Evolutionary conservation across 768 basidiomycete species (phyloP).

Genomic region (Scleroderma bovista): DNA sequence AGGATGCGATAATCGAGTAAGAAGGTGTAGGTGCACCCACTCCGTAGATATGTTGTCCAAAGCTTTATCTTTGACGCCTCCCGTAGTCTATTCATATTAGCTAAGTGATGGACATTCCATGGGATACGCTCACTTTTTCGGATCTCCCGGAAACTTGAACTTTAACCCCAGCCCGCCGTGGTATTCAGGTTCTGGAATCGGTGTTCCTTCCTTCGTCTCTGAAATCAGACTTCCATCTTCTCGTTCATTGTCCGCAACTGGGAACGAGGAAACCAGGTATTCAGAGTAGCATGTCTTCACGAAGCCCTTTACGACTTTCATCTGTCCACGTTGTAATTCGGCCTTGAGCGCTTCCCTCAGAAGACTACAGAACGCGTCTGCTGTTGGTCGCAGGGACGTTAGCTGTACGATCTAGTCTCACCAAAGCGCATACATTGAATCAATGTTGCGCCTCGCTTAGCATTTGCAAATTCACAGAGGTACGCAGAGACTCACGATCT

Average conservation of each 20-base stretch:
- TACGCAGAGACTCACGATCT: slow-evolving; percentile 56
- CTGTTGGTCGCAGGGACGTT: slow-evolving; percentile 88
- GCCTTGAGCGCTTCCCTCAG: slow-evolving; percentile 86
- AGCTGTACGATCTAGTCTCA: slow-evolving; percentile 76
- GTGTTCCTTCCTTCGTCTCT: slow-evolving; percentile 46
- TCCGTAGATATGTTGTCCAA: slow-evolving; percentile 82
- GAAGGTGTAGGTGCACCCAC: slow-evolving; percentile 37
- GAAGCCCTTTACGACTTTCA: slow-evolving; percentile 90
- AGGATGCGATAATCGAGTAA: neutral
- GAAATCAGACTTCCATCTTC: slow-evolving; percentile 62
- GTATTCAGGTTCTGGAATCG: slow-evolving; percentile 48
- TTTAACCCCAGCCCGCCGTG: slow-evolving; percentile 75
- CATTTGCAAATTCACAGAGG: neutral
- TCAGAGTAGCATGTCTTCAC: slow-evolving; percentile 94
- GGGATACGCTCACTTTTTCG: slow-evolving; percentile 63
- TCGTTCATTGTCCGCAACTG: slow-evolving; percentile 57
- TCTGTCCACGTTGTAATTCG: slow-evolving; percentile 84
- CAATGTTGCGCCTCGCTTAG: neutral
- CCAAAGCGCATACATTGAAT: neutral
- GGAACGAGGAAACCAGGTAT: slow-evolving; percentile 59
- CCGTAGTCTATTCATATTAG: slow-evolving; percentile 50
- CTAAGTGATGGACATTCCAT: neutral
- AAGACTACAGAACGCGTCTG: slow-evolving; percentile 86
- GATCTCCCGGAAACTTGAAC: slow-evolving; percentile 90
- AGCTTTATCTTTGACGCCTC: slow-evolving; percentile 94